A percentile compares a stretch with the other conserved stretches of the same genome.
Evolutionary conservation across 441 rosid species (phyloP).

Genomic region (Adansonia madagascariensis): DNA sequence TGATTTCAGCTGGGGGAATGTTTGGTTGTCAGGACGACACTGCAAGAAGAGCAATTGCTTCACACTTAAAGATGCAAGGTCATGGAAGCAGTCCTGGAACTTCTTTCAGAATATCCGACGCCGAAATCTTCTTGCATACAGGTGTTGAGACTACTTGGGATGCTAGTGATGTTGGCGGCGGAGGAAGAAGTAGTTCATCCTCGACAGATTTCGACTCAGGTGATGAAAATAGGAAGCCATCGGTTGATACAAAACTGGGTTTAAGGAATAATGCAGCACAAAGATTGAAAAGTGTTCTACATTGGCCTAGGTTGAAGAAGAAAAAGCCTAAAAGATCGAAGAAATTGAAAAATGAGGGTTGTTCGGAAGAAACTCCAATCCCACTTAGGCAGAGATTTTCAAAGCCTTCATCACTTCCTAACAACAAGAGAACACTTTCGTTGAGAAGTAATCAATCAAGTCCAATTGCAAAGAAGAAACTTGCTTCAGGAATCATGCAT

Average conservation of each 20-base stretch:
- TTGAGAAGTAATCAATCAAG: conserved; percentile 84
- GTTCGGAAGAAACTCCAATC: conserved; percentile 48
- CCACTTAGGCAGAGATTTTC: conserved; percentile 80
- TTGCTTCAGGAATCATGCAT: conserved; percentile 59
- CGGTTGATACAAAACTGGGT: conserved; percentile 42
- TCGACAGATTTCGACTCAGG: conserved; percentile 48
- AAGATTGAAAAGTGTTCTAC: conserved; percentile 60
- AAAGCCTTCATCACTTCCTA: conserved; percentile 48
- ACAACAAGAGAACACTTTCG: conserved; percentile 73
- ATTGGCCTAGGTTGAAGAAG: conserved; percentile 32
- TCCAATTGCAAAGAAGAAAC: conserved; percentile 73
- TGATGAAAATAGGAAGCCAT: conserved; percentile 47
- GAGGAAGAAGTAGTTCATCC: conserved; percentile 46
- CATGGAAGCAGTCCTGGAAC: conserved; percentile 83
- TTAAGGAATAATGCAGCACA: conserved; percentile 61
- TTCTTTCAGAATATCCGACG: conserved; percentile 67
- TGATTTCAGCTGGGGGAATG: conserved; percentile 87
- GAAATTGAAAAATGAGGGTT: conserved; percentile 26
- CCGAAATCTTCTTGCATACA: conserved; percentile 71
- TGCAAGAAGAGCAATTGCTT: conserved; percentile 72
- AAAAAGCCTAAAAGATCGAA: conserved; percentile 49
- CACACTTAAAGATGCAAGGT: conserved; percentile 70
- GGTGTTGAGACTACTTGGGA: conserved; percentile 58
- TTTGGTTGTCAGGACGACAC: conserved; percentile 64
- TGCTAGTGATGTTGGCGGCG: conserved; percentile 42